Evolutionary conservation across 352 stramenopile species (phyloP), one percentile per base, ranked within the genome.

Genomic region (Phytophthora europaea): DNA sequence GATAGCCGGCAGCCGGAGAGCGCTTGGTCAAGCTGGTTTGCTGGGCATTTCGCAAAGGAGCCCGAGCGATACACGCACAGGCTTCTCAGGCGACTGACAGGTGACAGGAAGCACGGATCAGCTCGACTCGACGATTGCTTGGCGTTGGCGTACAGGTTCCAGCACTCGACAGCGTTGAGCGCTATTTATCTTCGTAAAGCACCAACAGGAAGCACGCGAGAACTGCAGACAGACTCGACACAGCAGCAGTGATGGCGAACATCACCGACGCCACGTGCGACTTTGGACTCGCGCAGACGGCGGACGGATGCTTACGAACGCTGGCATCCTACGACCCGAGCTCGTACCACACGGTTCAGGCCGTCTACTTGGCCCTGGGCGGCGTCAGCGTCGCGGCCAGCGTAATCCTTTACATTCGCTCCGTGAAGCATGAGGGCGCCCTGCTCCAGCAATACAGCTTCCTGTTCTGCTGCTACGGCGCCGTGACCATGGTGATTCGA

Each of bases 371-470:
- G 53, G 52, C 10, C 10, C 38, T 79, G 1, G 79, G 79, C 18
- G 61, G 55, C 16, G 65, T 83, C 31, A 75, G 69, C 45, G 67
- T 80, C 2, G 48, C 70, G 31, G 70, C 76, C 23, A 75, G 76
- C 43, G 68, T 81, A 3, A 72, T 81, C 36, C 78, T 84, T 7
- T 85, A 81, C 61, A 38, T 80, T 8, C 69, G 75, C 18, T 80
- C 78, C 3, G 68, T 80, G 34, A 80, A 76, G 60, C 71, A 81
- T 50, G 73, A 85, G 20, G 73, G 75, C 3, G 60, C 78, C 16
- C 61, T 76, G 26, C 70, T 88, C n/a, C 80, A 88, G 64, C 72
- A 81, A 38, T 80, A 79, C 54, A 81, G 69, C 55, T 83, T 88
- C 22, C 64, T 88, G 48, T 76, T 84, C 47, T 84, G 75, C 61